Evolutionary conservation across 192 early-diverging fungal species (phyloP), one percentile per base, ranked within the genome.

Genomic region (Podochytrium sp.): DNA sequence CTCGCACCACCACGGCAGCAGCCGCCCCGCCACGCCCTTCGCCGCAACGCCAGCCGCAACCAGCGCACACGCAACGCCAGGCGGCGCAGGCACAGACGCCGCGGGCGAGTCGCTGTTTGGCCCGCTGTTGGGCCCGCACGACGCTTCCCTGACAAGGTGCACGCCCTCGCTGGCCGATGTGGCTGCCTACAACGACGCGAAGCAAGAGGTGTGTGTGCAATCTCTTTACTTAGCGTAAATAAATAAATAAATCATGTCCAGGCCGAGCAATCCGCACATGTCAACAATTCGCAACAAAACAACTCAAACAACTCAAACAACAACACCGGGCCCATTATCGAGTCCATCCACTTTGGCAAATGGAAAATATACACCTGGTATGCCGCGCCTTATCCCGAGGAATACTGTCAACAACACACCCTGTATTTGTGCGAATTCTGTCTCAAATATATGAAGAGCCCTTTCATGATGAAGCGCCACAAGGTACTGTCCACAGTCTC

Each of bases 331-430:
- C 65, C 20, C 10, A 33, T 27, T 16, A 86, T 86, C 59, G 40
- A 73, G 18, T 59, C 59, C 1, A 75, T 86, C 64, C 63, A 63
- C 1, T 87, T 97, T 56, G 97, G 94, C 18, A 74, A 80, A 35
- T 94, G 91, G 78, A 88, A 91, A 53, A 95, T 99, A n/a, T 85
- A 89, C 27, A 91, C 94, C 0, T 98, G 96, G 97, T 98, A 98
- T 74, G 77, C 89, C 57, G 92, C 96, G n/a, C 95, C 95, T 6
- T 99, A 94, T 70, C 97, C 97, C 2, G 91, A 87, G 47, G 95
- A 96, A 72, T 97, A 95, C 78, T 87, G 90, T 47, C 75, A 80
- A 2, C 80, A 89, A 29, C 80, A 86, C 43, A 81, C 81, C 25
- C 79, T 97, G 33, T 96, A 92, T 61, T 84, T 98, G 27, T 99